These are phyloP conservation scores for Fraxinus anomala DNA, from an alignment of 257 asterid species.

Conservation along the genomic window DNA sequence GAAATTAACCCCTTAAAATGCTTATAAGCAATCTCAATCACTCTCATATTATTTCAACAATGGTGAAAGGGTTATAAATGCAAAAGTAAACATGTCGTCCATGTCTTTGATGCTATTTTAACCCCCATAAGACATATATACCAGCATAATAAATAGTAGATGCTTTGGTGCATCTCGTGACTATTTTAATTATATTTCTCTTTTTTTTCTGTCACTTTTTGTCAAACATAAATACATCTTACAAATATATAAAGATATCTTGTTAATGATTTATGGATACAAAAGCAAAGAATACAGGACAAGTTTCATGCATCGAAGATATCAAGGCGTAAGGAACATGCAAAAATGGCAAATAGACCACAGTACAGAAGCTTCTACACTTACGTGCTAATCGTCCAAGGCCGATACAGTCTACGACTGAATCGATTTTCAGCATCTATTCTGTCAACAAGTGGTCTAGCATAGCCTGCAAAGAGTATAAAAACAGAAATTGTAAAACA, in stretches of 20 bases:
- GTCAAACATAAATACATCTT: no score
- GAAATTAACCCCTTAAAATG: no score
- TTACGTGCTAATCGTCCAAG: slow-evolving; percentile 90
- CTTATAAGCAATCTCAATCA: neutral
- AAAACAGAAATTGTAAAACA: slow-evolving; percentile 21
- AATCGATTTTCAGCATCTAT: slow-evolving; percentile 73
- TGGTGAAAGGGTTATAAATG: no score
- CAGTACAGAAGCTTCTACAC: slow-evolving; percentile 34
- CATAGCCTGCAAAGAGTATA: slow-evolving; percentile 65
- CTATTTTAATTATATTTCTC: no score
- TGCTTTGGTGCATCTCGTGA: neutral
- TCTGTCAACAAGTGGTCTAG: slow-evolving; percentile 92
- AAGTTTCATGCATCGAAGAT: slow-evolving; percentile 1
- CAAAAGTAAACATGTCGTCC: neutral
- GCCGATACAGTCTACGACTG: slow-evolving; percentile 74
- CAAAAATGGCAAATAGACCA: slow-evolving; percentile 13
- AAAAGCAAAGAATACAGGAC: slow-evolving; percentile 8
- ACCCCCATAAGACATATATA: neutral
- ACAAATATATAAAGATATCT: no score
- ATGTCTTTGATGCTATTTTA: neutral
- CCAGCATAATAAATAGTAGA: neutral
- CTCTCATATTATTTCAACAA: no score
- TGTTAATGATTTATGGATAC: no score
- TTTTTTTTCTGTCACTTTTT: no score
- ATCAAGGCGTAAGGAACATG: neutral